These are phyloP conservation scores for Zanthoxylum bungeanum DNA, from an alignment of 345 rosid genomes.

Conservation along the genomic window DNA sequence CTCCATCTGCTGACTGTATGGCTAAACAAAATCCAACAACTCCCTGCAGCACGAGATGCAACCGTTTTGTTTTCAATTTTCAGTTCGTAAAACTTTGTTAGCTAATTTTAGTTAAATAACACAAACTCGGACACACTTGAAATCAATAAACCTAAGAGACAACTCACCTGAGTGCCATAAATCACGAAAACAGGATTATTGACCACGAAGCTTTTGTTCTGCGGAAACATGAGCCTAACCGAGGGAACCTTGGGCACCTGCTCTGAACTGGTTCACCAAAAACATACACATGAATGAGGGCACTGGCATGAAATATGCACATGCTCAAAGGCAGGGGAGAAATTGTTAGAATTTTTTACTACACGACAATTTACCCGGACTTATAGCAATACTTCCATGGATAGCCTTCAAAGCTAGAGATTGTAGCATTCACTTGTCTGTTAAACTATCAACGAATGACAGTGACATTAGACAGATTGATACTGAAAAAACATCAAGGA, in stretches of 20 bases:
- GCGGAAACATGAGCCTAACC: slow-evolving; percentile 57
- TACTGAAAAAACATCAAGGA: neutral
- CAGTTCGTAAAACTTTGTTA: too few species aligned
- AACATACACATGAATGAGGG: neutral
- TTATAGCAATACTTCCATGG: slow-evolving; percentile 81
- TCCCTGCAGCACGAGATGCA: slow-evolving; percentile 42
- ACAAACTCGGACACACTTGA: neutral
- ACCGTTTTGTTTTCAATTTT: too few species aligned
- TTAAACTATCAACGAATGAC: slow-evolving; percentile 49
- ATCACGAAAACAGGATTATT: slow-evolving; percentile 62
- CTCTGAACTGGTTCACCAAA: slow-evolving; percentile 36
- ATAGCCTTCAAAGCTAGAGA: slow-evolving; percentile 39
- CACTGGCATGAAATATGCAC: neutral
- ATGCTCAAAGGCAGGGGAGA: neutral
- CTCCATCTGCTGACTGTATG: slow-evolving; percentile 53
- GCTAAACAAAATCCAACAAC: slow-evolving; percentile 63
- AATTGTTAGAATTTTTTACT: neutral
- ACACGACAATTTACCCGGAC: slow-evolving; percentile 49
- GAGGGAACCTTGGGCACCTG: slow-evolving; percentile 58
- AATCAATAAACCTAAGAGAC: neutral
- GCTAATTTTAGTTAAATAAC: neutral
- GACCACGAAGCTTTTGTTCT: slow-evolving; percentile 68
- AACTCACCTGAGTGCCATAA: slow-evolving; percentile 60
- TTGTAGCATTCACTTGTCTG: slow-evolving; percentile 51
- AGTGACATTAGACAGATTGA: slow-evolving; percentile 12